Base-by-base conservation (phyloP, 2,329 filamentous ascomycete species). In the Chaetomium globosum region DNA sequence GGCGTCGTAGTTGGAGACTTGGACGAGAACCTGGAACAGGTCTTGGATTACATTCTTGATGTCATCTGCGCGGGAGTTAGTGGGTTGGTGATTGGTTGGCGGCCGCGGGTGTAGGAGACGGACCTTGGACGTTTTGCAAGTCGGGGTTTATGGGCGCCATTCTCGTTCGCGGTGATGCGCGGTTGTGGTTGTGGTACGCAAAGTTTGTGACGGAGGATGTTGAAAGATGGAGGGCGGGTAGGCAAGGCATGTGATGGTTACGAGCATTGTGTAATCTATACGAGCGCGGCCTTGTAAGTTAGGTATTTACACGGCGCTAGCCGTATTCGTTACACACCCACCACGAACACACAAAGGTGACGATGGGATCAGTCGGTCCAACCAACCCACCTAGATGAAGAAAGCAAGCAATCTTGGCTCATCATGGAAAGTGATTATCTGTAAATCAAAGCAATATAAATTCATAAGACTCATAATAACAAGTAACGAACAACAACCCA, bases 41-140 rank as follows among this genome's bases (percentile, higher is more conserved):
- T 86, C 84, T 72, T 88, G 85, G 74, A 89, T 86, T 67, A 86
- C 80, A 71, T 86, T 81, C 73, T 87, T 85, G 76, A 87, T 79
- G 76, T 85, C 80, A 70, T 82, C 85, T 87, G 71, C 4, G 33
- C 33, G 7, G 13, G 26, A 10, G 19, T 19, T 16, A 62, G 53
- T 68, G 59, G 68, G 64, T 48, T 19, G 43, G 12, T 10, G n/a
- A 48, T 43, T 31, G 1, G 21, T 31, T 43, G 19, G 51, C 36
- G 43, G 31, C 9, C 12, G 26, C 2, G 21, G n/a, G 23, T 30
- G 36, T 43, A 51, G 30, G 26, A 36, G 28, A 48, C 68, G 62
- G 31, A 72, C 72, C 71, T 66, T 73, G 71, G 30, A 72, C 69
- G 9, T 65, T 61, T 48, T 70, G 68, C 33, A 73, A 67, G 57